These are phyloP conservation scores for Metroxylon sagu DNA, from an alignment of 176 grass and related monocot genomes.

Conservation along the genomic window DNA sequence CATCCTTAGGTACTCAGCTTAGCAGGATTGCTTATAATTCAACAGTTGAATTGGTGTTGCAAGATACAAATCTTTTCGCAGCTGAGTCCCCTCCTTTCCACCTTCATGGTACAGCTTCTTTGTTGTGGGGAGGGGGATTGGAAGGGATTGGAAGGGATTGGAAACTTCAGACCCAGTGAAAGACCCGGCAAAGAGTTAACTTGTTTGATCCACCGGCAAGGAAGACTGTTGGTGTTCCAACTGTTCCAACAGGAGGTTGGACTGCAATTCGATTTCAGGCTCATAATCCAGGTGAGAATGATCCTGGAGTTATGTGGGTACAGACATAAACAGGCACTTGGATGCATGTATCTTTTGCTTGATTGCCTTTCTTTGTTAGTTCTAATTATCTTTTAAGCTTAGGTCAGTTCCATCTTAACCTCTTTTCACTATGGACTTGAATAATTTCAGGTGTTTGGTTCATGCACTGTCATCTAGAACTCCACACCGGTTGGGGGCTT, in stretches of 20 bases:
- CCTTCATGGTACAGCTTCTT: constrained; percentile 63
- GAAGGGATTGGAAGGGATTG: too few species aligned
- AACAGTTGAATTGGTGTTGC: constrained; percentile 46
- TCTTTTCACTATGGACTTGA: too few species aligned
- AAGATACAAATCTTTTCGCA: constrained; percentile 42
- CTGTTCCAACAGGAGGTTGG: constrained; percentile 51
- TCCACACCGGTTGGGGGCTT: constrained; percentile 48
- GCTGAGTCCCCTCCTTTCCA: constrained; percentile 59
- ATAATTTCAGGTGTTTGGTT: background rate
- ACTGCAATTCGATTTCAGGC: constrained; percentile 43
- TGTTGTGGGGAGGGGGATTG: constrained; percentile 43
- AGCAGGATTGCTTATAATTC: constrained; percentile 49
- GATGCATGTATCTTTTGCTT: too few species aligned
- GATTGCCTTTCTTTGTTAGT: too few species aligned
- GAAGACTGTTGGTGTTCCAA: constrained; percentile 48
- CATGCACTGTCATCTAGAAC: constrained; percentile 54
- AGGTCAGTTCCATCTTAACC: too few species aligned
- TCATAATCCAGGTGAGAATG: constrained; percentile 22
- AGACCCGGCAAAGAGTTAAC: constrained; percentile 33
- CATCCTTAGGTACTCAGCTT: constrained; percentile 34
- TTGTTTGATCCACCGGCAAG: constrained; percentile 50
- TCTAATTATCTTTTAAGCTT: too few species aligned
- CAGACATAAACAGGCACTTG: too few species aligned
- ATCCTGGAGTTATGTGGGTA: too few species aligned
- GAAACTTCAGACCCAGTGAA: constrained; percentile 46